Base-by-base conservation (phyloP, 2,329 filamentous ascomycete species). In the Alternaria ethzedia region DNA sequence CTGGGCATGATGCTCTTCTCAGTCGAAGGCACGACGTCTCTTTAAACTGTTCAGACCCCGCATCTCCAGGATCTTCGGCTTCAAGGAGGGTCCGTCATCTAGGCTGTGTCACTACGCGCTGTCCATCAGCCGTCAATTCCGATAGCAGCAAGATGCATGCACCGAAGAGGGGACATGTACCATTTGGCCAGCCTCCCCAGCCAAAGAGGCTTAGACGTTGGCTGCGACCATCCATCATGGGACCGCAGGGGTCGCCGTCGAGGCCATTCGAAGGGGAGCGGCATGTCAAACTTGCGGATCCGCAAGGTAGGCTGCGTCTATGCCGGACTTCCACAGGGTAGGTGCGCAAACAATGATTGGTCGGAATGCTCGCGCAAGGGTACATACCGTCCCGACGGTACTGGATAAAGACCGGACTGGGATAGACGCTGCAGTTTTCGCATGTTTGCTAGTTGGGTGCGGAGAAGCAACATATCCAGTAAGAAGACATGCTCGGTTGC, bases 11-110 rank as follows among this genome's bases (percentile, higher is more conserved):
- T 49, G 12, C 55, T 36, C 20, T 64, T 66, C 52, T 28, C 45
- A 58, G 63, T 54, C 54, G 70, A 44, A 65, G 65, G 52, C 64
- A 57, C 52, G 28, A 59, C 17, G 62, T 66, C 67, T 68, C 70
- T 74, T 72, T 78, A 77, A 77, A 74, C 54, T 45, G 17, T 12
- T 26, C 57, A 66, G 47, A 78, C 76, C 77, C 77, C 77, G 75
- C 76, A 76, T 71, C 57, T 59, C 45, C 51, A 62, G 57, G 54
- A 52, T 54, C 43, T 57, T 74, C 71, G 72, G 74, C 54, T 61
- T 41, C 66, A 70, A 63, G 65, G 68, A 75, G 54, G 64, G 67
- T 56, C 70, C 57, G 64, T 70, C 67, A 70, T 61, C 59, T 73
- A 66, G 67, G 54, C 54, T 66, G 61, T 65, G 50, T 55, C 47